Evolutionary conservation across 495 filamentous ascomycete species (phyloP).

Genomic region (Talaromyces stipitatus): DNA sequence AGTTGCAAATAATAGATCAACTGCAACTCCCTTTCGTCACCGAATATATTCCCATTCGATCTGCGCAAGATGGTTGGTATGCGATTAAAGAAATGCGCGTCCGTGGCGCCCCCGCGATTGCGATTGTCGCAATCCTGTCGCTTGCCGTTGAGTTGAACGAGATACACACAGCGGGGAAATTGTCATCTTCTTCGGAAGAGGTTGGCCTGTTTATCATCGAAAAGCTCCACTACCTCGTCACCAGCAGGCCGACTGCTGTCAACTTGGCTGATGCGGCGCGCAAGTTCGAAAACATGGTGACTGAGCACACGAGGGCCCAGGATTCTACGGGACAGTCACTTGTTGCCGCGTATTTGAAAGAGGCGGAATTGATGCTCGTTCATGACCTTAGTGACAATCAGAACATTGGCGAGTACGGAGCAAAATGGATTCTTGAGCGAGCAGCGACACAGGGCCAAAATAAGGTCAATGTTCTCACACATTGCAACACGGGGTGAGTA

Average conservation of each 20-base stretch:
- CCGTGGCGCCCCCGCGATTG: conserved; percentile 89
- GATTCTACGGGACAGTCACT: conserved; percentile 40
- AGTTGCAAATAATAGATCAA: conserved; percentile 83
- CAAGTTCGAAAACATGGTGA: conserved; percentile 59
- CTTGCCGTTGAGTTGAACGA: conserved; percentile 54
- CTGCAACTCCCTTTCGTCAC: conserved; percentile 80
- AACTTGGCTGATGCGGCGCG: conserved; percentile 84
- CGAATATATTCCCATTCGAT: conserved; percentile 66
- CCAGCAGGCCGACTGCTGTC: conserved; percentile 86
- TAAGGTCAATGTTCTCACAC: conserved; percentile 71
- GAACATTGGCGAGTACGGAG: conserved; percentile 73
- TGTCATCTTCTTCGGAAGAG: conserved; percentile 44
- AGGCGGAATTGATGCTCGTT: conserved; percentile 80
- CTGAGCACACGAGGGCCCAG: conserved; percentile 21
- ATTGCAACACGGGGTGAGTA: conserved; percentile 92
- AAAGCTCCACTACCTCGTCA: conserved; percentile 74
- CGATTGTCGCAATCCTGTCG: conserved; percentile 87
- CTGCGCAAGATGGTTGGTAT: conserved; percentile 77
- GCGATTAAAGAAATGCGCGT: conserved; percentile 93
- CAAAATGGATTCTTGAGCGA: conserved; percentile 66
- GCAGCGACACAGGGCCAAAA: conserved; percentile 22
- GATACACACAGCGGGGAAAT: conserved; percentile 14
- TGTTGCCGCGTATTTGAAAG: conserved; percentile 57
- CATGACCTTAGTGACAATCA: conserved; percentile 82
- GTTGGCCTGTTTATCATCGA: conserved; percentile 57